Evolutionary conservation across 441 rosid species (phyloP).

Genomic region (Codiaeum variegatum): DNA sequence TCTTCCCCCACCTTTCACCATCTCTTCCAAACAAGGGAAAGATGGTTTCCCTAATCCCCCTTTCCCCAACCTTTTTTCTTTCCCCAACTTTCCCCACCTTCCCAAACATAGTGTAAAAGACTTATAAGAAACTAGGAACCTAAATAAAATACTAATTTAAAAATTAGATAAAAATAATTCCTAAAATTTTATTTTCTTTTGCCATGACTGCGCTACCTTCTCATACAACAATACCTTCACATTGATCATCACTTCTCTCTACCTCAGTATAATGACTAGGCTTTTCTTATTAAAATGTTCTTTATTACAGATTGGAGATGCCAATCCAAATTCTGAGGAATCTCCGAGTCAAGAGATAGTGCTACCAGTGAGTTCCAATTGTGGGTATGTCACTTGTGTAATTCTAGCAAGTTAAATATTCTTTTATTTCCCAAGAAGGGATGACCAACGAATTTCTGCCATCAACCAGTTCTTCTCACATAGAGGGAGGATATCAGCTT

Average conservation of each 20-base stretch:
- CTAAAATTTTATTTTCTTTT: no score
- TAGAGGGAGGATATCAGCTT: constrained; percentile 1
- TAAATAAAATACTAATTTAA: no score
- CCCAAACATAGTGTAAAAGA: no score
- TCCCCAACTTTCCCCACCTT: no score
- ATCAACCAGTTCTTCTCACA: constrained; percentile 8
- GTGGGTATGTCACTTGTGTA: constrained; percentile 23
- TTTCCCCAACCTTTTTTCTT: no score
- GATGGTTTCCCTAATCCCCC: no score
- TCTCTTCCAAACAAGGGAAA: no score
- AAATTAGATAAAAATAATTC: no score
- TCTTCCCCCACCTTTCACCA: no score
- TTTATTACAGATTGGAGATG: constrained; percentile 24
- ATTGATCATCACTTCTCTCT: neutral
- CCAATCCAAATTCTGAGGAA: constrained; percentile 20
- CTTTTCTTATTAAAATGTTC: neutral
- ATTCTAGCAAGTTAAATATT: neutral
- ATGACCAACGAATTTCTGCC: neutral
- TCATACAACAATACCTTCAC: neutral
- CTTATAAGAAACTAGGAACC: no score
- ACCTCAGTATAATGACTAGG: neutral
- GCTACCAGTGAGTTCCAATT: constrained; percentile 10
- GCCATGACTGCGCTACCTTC: neutral
- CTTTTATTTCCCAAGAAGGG: neutral
- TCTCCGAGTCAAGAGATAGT: constrained; percentile 11